Base-by-base conservation (phyloP, 2,329 filamentous ascomycete genomes). In the Neophaeococcomyces aloes region DNA sequence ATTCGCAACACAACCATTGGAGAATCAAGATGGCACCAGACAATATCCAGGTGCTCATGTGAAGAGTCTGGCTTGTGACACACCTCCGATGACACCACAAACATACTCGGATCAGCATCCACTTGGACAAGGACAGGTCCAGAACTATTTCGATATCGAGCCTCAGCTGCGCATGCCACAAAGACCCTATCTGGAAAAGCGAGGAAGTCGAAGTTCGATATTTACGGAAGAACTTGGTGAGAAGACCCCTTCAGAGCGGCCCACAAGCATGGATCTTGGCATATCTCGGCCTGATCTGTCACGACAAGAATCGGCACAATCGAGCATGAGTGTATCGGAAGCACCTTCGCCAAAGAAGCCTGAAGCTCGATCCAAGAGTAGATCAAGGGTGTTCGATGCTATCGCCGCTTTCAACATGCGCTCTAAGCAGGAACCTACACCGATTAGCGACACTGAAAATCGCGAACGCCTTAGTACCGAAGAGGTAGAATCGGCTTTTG, bases 61-160 rank as follows among this genome's bases (percentile, higher is more conserved):
- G 15, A 57, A 64, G 29, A 68, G 61, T 29, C 51, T 74, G 19
- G 66, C 71, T 14, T 69, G 76, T 33, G 75, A 79, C 53, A 74
- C 77, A 34, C 69, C 65, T 1, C 62, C 71, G 21, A 80, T 80
- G 54, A 77, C 75, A 0, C 75, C 77, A 1, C 66, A 65, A 44
- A 68, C 74, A 15, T 52, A 50, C 35, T 51, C 50, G 2, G 54
- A 54, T 25, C 79, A 80, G 56, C 73, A 74, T 2, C 75, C 76
- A 1, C 67, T 71, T 25, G 77, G 78, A 48, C 78, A 80, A 56
- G 69, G 74, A 33, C 78, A 79, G 58, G 79, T 79, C 57, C 70
- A 67, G 46, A 71, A 68, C 48, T 68, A 66, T 49, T 66, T 69
- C 47, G 71, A 67, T 54, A 71, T 64, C 21, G 63, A 62, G 13